Evolutionary conservation across 1,139 yeast species (phyloP), one percentile per base, ranked within the genome.

Genomic region (Torulaspora globosa): DNA sequence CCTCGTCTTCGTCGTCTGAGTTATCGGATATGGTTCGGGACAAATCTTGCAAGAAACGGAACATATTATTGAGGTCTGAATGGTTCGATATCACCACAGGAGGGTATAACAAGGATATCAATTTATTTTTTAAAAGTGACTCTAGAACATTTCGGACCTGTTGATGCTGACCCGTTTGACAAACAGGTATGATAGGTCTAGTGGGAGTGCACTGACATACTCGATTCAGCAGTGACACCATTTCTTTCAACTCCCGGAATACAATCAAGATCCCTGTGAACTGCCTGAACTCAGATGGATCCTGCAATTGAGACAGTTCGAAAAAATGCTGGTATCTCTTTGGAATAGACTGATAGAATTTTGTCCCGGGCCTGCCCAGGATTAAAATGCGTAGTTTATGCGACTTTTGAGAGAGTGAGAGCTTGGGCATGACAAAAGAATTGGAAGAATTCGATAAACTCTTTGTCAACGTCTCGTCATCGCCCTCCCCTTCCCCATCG

Each of bases 371-470:
- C 46, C 59, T 57, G 3, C 64, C 64, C 7, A 60, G 44, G 18
- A 61, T 49, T 19, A 61, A 46, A 18, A 61, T 48, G 36, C 51
- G 54, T 40, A 53, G 49, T 29, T 47, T 49, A 44, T 44, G 52
- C 16, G 49, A 47, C 30, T 47, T 54, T 34, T 52, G 51, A 5
- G 55, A 46, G 10, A 58, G 39, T 0, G 66, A 58, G 15, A 62
- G 41, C 46, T 55, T 62, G 9, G 66, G 66, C 66, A 63, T 63
- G n/a, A 63, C 59, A 44, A 62, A 60, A n/a, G 64, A 59, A 18
- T 53, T 54, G 10, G 65, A 57, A 8, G 65, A 57, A 10, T 60
- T 55, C 10, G 60, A 52, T 5, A 60, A 34, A 37, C 60, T 58
- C 35, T 53, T 54, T 8, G 58, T 55, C 8, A 59, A 47, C 3